Percentiles rank a stretch among this genome's conserved stretches.
These are phyloP conservation scores for Salix brachista DNA, from an alignment of 345 rosid species.

Conservation along the genomic window DNA sequence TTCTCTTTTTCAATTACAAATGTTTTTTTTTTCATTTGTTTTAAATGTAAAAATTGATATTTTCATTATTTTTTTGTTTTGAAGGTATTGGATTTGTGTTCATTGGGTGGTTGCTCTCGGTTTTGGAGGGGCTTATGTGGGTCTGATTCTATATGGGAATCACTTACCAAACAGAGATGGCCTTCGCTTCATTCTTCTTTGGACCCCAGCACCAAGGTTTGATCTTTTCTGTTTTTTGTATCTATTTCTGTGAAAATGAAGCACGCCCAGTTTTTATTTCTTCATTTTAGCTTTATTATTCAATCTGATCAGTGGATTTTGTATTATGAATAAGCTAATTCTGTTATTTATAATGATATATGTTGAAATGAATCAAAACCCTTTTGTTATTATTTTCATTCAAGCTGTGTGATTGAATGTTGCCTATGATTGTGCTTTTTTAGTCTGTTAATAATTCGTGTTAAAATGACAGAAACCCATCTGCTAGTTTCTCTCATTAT, in stretches of 20 bases:
- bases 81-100: slow-evolving; percentile 60
- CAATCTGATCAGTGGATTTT: no score
- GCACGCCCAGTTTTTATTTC: background rate
- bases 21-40: background rate
- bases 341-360: no score
- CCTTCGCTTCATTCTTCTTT: slow-evolving; percentile 32
- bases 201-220: slow-evolving; percentile 3
- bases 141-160: slow-evolving; percentile 67
- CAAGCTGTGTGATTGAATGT: no score
- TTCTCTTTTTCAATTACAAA: background rate
- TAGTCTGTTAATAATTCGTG: no score
- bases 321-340: no score
- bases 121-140: slow-evolving; percentile 62
- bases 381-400: no score
- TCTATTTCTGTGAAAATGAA: background rate
- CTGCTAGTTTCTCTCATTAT: no score
- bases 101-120: slow-evolving; percentile 60
- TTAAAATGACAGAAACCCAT: no score
- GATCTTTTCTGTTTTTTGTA: background rate
- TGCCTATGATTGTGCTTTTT: no score
- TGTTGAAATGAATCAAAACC: no score
- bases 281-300: background rate
- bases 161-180: slow-evolving; percentile 58
- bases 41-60: background rate
- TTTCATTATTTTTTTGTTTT: background rate